These are phyloP conservation scores for Saccharomyces hybrid DNA, from an alignment of 1,139 yeast genomes.

Conservation along the genomic window DNA sequence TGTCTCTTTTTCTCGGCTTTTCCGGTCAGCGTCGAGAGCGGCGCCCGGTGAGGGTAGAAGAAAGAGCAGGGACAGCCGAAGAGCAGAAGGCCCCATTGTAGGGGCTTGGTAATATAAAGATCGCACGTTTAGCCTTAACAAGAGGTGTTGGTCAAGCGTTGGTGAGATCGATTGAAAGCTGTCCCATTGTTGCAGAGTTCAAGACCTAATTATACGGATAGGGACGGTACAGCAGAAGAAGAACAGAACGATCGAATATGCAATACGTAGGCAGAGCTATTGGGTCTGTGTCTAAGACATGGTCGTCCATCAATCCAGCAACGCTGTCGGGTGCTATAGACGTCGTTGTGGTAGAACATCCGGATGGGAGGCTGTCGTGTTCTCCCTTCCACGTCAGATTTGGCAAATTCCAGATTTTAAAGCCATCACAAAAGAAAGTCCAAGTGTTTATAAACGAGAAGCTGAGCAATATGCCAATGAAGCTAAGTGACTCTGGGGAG, in stretches of 20 bases:
- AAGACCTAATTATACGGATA: background rate
- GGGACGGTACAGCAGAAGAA: background rate
- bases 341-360: slow-evolving; percentile 91
- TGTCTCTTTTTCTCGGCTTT: background rate
- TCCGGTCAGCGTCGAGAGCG: background rate
- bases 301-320: slow-evolving; percentile 95
- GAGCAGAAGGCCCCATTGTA: background rate
- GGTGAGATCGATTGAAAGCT: background rate
- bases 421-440: slow-evolving; percentile 95
- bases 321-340: slow-evolving; percentile 96
- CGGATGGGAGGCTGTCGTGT: slow-evolving; percentile 73
- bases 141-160: background rate
- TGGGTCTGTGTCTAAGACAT: slow-evolving; percentile 88
- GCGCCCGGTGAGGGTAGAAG: background rate
- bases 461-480: slow-evolving; percentile 84
- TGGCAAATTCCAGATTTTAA: slow-evolving; percentile 83
- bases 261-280: slow-evolving; percentile 95
- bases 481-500: slow-evolving; percentile 95
- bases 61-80: background rate
- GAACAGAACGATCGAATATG: slow-evolving; percentile 38
- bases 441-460: slow-evolving; percentile 79
- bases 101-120: background rate
- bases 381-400: slow-evolving; percentile 96
- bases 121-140: background rate
- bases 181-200: background rate